Base-by-base conservation (phyloP, 2,329 filamentous ascomycete species). In the Corinectria fuckeliana region DNA sequence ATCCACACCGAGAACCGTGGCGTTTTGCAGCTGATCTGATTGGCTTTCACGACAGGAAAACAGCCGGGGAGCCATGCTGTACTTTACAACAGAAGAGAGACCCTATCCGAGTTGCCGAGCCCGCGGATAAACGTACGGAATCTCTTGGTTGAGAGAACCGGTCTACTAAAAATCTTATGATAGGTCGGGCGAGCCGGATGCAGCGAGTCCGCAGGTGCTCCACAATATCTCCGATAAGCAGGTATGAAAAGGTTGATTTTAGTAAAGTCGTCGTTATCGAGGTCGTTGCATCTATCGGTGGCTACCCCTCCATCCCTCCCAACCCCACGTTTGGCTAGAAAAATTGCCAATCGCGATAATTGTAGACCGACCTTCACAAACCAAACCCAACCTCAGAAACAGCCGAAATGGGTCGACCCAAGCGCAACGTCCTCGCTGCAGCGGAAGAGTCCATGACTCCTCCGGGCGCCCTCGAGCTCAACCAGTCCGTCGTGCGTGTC, bases 351-450 rank as follows among this genome's bases (percentile, higher is more conserved):
- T 53, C 26, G 26, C 42, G 25, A 45, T 18, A 5, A 51, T 50
- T 34, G 47, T 28, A 26, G 26, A 25, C 42, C 18, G 16, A 44
- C 44, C 10, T 23, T 25, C 23, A 23, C n/a, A 28, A 20, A 38
- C 7, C 7, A 18, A 20, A 18, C 32, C 32, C 32, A 36, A 16
- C 51, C 41, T 11, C 28, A 42, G 41, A 16, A 41, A 53, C 39
- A 36, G n/a, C 32, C 32, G 64, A 50, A 16, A 71, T 80, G 78
- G 76, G 70, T 42, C 74, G 75, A 57, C 72, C 76, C 8, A 93
- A 93, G 78, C 88, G 92, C 66, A 89, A 88, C 68, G 80, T 95
- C 54, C 85, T 90, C 57, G 91, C 91, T 18, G 91, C 91, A 14
- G 91, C 90, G 47, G 88, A 93, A 72, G 89, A 91, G 75, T 82